phyloP scores from a whole-genome alignment of 345 rosid genomes.

The Eucalyptus sp. region DNA sequence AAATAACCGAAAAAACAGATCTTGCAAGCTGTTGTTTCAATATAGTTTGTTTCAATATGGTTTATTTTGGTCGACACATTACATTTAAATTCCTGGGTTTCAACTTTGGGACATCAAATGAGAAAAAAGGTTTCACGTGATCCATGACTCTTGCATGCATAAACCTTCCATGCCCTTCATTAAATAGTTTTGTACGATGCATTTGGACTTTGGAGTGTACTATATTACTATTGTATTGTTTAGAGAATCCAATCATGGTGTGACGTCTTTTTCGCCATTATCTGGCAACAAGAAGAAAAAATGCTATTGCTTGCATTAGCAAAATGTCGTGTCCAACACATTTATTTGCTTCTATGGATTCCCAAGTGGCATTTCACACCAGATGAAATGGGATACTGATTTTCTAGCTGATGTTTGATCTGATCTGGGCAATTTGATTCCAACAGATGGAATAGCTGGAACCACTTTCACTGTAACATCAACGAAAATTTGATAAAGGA shows the following conservation, averaged over 20 bases:
- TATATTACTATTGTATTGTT: background rate
- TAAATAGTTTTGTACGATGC: background rate
- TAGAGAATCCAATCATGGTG: background rate
- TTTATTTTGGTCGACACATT: background rate
- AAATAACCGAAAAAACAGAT: background rate
- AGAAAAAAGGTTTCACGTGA: background rate
- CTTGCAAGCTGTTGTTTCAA: background rate
- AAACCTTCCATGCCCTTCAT: background rate
- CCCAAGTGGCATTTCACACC: background rate
- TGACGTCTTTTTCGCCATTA: background rate
- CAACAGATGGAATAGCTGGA: slow-evolving; percentile 56
- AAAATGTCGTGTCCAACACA: background rate
- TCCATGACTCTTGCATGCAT: background rate
- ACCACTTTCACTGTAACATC: slow-evolving; percentile 32
- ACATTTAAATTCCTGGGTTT: background rate
- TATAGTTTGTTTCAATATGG: background rate
- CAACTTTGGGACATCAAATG: background rate
- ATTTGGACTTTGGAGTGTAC: background rate
- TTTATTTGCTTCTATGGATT: background rate
- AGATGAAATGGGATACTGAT: background rate
- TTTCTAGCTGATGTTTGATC: background rate
- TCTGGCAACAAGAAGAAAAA: background rate
- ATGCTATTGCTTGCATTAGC: background rate
- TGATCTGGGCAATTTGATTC: background rate
- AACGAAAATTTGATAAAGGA: slow-evolving; percentile 34